Base-by-base conservation (phyloP, 2,329 filamentous ascomycete species). In the Hypomyces perniciosus region DNA sequence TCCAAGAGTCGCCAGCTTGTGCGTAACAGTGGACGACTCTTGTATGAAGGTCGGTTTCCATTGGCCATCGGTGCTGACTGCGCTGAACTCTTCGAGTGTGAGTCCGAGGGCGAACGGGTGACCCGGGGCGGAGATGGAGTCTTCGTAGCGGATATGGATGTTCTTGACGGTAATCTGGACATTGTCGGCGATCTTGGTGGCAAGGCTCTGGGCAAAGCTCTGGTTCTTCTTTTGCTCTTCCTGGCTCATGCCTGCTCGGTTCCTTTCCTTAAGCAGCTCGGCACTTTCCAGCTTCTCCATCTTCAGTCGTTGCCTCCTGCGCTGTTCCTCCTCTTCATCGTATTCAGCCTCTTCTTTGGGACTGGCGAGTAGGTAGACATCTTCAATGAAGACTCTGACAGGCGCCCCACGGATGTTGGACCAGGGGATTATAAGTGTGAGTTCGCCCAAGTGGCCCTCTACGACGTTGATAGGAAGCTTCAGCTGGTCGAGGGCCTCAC, bases 231-330 rank as follows among this genome's bases (percentile, higher is more conserved):
- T 87, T 68, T 97, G 89, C 66, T 99, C 93, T 67, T 99, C 93
- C 58, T 85, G 84, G 63, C 88, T 95, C 77, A 97, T 85, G 42
- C 92, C 91, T 66, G 96, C 92, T n/a, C 86, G 84, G 55, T 87
- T 95, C 47, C 88, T 82, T 65, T 97, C 92, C 68, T 95, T 95
- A 57, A 99, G 74, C 57, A 99, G 74, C 71, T 99, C 93, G 1
- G 93, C 93, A 59, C 90, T 95, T 67, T 99, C 93, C 6, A 99
- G 80, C 71, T 96, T 96, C 71, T 99, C 93, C 83, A 99, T 95
- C 75, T 99, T 99, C 63, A 99, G 80, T n/a, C 86, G 80, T 65
- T 96, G 90, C 55, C 82, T 84, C 64, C 93, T 80, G 47, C 83
- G 81, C 59, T 92, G 88, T 68, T 99, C 93, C 64, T 99, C 93